Evolutionary conservation across 306 rosid species (phyloP), one percentile per base, ranked within the genome.

Genomic region (Arachis hypogaea): DNA sequence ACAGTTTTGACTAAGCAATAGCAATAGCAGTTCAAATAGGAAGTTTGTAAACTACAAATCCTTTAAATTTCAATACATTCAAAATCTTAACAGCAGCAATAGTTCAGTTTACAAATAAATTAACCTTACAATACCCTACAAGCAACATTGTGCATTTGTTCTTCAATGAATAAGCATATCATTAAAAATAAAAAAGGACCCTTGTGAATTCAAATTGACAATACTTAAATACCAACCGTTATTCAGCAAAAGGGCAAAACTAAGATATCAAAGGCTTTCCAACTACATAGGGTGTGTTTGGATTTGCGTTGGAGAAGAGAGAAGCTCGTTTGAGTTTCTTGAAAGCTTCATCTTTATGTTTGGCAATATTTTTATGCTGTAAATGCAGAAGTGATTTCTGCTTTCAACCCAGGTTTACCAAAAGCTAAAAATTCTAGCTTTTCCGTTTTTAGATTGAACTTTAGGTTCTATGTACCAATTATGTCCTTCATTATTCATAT

Each of bases 221-320:
- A 51, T 6, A 51, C n/a, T 10, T 54, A 68, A 60, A 43, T 79
- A 66, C 11, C 9, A 50, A 16, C 33, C 73, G 65, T 6, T 64
- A 70, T 55, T 22, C 1, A 22, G 28, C 28, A 22, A 22, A 22
- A 22, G 28, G 1, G 28, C 28, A 22, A 22, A 22, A 22, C 28
- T 22, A 22, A 22, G 28, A 22, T 22, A 22, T 22, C 1, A 22
- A 22, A 22, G 28, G 28, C 28, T 22, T 22, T 22, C 28, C 28
- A 22, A 22, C 28, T 22, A 22, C 28, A 14, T 14, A 14, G 14
- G 14, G 14, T 14, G 14, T 14, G 14, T 14, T 14, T 14, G 14
- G 14, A 14, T 14, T 14, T 14, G 14, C 14, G 14, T 14, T 14
- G 14, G 14, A 14, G 14, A 14, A 14, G 14, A 14, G 14, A 14